Base-by-base conservation (phyloP, 441 rosid genomes). In the Bocquillonia castaneifolia region DNA sequence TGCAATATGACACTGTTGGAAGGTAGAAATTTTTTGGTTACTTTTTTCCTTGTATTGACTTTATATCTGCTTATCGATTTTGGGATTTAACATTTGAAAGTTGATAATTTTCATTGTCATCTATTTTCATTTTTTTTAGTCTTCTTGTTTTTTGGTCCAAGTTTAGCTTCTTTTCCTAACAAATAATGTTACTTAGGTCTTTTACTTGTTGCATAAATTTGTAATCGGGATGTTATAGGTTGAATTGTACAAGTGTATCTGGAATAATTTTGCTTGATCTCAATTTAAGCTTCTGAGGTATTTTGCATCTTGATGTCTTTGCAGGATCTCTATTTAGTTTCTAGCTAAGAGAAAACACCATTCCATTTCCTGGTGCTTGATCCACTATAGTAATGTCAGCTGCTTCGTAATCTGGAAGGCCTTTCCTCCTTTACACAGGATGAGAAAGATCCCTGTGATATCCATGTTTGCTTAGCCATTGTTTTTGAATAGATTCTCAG, bases 11-110 rank as follows among this genome's bases (percentile, higher is more conserved):
- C 25, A 40, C 26, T 26, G 44, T 8, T 32, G 32, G 57, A 51
- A 60, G 72, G 66, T 57, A 47, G 29, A 28, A 57, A 28, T 28
- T 23, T 54, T 60, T 31, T 42, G 54, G 1, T 56, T 10, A 36
- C 8, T 40, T 50, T 9, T 34, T 2, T 44, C 3, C 34, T n/a
- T n/a, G n/a, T n/a, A n/a, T 28, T 39, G 50, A 3, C 36, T 31
- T 32, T 25, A 4, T 48, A 22, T 32, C 40, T 63, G 7, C 22
- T 66, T 66, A 18, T 55, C 29, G 17, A 44, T 57, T 20, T 58
- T 6, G 6, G 29, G 23, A 13, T 42, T 39, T 53, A 42, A 29
- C 3, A 18, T 29, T 63, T 32, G 53, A 10, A 29, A 20, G n/a
- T 29, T 12, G 29, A 32, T 12, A 32, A 37, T 18, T 29, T 58